These are phyloP conservation scores for Cyamopsis tetragonoloba DNA, from an alignment of 306 rosid genomes.

Conservation along the genomic window DNA sequence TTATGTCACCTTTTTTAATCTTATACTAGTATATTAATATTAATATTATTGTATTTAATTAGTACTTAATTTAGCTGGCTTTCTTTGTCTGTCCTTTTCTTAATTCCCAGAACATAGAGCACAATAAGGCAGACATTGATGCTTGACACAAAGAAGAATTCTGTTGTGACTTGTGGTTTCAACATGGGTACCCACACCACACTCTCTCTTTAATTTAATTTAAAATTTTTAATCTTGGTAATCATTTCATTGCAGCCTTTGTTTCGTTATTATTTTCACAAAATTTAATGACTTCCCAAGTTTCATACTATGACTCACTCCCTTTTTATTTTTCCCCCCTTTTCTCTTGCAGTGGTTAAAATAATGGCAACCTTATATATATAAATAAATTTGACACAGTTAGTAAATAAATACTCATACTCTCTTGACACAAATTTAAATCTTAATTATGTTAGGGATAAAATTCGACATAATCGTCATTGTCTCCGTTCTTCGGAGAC, in stretches of 20 bases:
- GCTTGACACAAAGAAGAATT: constrained; percentile 37
- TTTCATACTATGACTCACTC: constrained; percentile 7
- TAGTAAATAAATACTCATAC: no score
- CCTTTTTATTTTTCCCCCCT: not conserved
- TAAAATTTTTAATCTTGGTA: constrained; percentile 13
- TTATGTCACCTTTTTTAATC: constrained; percentile 28
- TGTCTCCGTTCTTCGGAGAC: no score
- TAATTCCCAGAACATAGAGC: constrained; percentile 19
- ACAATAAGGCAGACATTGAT: constrained; percentile 23
- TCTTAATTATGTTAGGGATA: no score
- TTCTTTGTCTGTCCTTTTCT: constrained; percentile 38
- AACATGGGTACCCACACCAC: constrained; percentile 32
- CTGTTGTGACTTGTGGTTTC: constrained; percentile 30
- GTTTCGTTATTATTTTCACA: constrained; percentile 36
- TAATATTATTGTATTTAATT: constrained; percentile 30
- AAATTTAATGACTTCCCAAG: constrained; percentile 32
- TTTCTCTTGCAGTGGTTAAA: constrained; percentile 2
- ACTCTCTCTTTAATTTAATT: constrained; percentile 14
- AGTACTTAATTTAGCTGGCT: constrained; percentile 24
- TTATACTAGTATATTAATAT: constrained; percentile 2
- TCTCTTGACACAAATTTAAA: no score
- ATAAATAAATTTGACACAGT: no score
- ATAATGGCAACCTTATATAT: no score
- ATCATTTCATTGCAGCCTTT: constrained; percentile 34
- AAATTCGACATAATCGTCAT: no score